phyloP scores from a whole-genome alignment of 306 rosid genomes.

The Quercus alba region DNA sequence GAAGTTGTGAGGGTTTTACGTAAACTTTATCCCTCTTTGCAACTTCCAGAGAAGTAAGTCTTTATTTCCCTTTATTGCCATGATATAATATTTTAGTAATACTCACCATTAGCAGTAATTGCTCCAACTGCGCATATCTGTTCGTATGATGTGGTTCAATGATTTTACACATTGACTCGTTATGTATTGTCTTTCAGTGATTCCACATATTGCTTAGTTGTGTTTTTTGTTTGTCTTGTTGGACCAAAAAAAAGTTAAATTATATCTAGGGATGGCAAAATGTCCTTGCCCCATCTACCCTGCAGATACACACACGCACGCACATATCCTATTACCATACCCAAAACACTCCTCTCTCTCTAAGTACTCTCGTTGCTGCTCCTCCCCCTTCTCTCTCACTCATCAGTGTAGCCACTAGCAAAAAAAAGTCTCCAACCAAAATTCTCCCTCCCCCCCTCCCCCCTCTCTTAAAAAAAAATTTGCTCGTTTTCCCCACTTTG shows the following conservation, averaged over 20 bases:
- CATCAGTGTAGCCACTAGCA: too few species aligned
- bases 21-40: slow-evolving; percentile 51
- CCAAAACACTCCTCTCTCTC: too few species aligned
- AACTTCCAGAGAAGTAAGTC: slow-evolving; percentile 60
- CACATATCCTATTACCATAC: too few species aligned
- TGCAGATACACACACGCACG: too few species aligned
- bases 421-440: too few species aligned
- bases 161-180: background rate
- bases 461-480: too few species aligned
- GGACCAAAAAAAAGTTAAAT: background rate
- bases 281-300: too few species aligned
- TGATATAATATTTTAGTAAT: background rate
- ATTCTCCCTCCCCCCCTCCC: too few species aligned
- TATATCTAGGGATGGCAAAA: too few species aligned
- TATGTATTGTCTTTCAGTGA: background rate
- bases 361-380: too few species aligned
- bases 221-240: background rate
- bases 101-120: background rate
- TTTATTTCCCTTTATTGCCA: background rate
- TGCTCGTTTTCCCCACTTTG: too few species aligned
- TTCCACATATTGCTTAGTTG: background rate
- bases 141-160: background rate
- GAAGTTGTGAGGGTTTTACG: slow-evolving; percentile 49
- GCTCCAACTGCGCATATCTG: background rate
- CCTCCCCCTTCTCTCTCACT: too few species aligned